A percentile compares a stretch with the other conserved stretches of the same genome.
Evolutionary conservation across 257 asterid species (phyloP).

Genomic region (Przewalskia tangutica): DNA sequence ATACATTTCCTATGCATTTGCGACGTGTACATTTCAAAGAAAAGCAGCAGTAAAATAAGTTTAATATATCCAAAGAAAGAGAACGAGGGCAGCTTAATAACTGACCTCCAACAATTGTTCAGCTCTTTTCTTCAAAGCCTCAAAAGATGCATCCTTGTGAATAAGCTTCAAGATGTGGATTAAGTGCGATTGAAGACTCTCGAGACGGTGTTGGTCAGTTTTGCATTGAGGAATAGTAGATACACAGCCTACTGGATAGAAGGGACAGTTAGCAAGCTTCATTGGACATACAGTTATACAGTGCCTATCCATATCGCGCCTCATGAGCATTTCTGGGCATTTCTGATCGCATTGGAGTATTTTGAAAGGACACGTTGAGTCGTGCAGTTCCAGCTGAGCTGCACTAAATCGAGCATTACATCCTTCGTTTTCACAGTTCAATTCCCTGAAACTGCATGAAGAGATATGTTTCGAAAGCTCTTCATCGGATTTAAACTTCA

Average conservation of each 20-base stretch:
- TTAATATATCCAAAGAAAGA: not conserved
- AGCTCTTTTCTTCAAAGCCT: slow-evolving; percentile 37
- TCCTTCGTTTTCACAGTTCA: slow-evolving; percentile 44
- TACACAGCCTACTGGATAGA: slow-evolving; percentile 46
- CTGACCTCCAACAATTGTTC: slow-evolving; percentile 33
- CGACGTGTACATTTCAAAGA: not conserved
- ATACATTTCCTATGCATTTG: not conserved
- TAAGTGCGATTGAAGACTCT: slow-evolving; percentile 38
- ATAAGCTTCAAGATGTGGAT: slow-evolving; percentile 26
- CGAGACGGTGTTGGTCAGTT: slow-evolving; percentile 35
- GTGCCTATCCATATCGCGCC: slow-evolving; percentile 73
- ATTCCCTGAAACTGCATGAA: slow-evolving; percentile 36
- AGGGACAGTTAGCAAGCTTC: slow-evolving; percentile 66
- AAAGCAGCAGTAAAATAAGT: not conserved
- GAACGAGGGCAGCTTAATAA: not conserved
- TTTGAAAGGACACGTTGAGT: slow-evolving; percentile 48
- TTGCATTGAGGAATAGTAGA: slow-evolving; percentile 34
- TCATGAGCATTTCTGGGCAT: slow-evolving; percentile 42
- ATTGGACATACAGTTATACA: slow-evolving; percentile 59
- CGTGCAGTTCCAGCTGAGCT: slow-evolving; percentile 36
- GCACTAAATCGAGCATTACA: slow-evolving; percentile 51
- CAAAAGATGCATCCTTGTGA: slow-evolving; percentile 38
- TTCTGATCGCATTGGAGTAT: slow-evolving; percentile 58
- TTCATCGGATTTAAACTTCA: slow-evolving; percentile 32
- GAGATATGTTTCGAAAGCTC: slow-evolving; percentile 34